Evolutionary conservation across 192 early-diverging fungal genomes (phyloP), one percentile per base, ranked within the genome.

Genomic region (Dispira simplex): DNA sequence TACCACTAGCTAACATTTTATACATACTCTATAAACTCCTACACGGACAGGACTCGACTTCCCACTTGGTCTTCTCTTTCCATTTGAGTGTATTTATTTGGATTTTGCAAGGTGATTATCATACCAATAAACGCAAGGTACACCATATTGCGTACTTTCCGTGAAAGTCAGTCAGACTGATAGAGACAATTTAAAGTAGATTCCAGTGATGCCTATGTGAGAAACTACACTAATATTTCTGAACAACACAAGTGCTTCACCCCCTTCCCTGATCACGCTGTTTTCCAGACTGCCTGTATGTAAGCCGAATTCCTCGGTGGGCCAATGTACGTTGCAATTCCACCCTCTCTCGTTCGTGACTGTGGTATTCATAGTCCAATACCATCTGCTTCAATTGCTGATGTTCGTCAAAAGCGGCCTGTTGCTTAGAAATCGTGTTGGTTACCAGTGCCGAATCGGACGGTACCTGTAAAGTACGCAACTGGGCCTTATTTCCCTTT

Each of bases 371-470:
- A 56, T 95, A 97, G 67, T 81, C 87, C 26, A 99, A 77, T 11
- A 99, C 97, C 32, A 97, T 71, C 65, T 85, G 76, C 72, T 99
- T 99, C 68, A 99, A 76, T 47, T 91, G 87, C 62, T 81, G 82
- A 63, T 90, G 87, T 70, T 97, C 95, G 60, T 89, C 87, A 54
- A 88, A 79, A 26, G 90, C 88, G 18, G 86, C 85, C 72, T 93
- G 88, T 68, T 91, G 89, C 67, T 94, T 92, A 45, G 78, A 81
- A 16, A 85, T 75, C 10, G 93, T 86, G 62, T 78, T 90, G 56
- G 85, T 73, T 0, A 89, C 97, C 67, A 99, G 85, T 20, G 78
- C 73, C 64, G 87, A 93, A 72, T 90, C 80, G 18, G 83, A 74
- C 3, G 92, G 92, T 0, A 95, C 73, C 49, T 85, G 82, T 70